Conservation (phyloP, 1,284 basidiomycete species). For the Melampsora americana region DNA sequence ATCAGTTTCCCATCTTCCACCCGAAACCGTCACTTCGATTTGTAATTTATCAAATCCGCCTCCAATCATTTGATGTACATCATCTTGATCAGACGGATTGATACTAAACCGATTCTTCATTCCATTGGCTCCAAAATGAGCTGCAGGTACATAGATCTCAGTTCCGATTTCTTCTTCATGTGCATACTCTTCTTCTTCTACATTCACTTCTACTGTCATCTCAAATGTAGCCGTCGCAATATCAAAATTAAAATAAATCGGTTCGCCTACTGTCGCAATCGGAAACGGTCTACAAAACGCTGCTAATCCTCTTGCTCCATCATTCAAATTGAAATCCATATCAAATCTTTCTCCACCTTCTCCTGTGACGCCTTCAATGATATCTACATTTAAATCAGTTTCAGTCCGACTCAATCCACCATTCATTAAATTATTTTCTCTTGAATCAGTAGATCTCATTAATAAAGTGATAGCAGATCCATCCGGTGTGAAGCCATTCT, state of each 20-base stretch:
- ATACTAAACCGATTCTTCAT: not conserved
- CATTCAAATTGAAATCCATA: constrained; percentile 51
- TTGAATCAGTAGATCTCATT: not conserved
- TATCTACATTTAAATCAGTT: too few relatives aligned
- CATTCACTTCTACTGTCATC: constrained; percentile 63
- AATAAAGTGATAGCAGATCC: constrained; percentile 15
- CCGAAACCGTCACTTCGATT: constrained; percentile 22
- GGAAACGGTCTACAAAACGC: constrained; percentile 83
- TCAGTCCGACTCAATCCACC: not conserved
- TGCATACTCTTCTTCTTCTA: constrained; percentile 54
- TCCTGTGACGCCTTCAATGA: too few relatives aligned
- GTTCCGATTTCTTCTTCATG: constrained; percentile 45
- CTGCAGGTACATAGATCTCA: constrained; percentile 51
- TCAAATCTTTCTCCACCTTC: too few relatives aligned
- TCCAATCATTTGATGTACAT: too few relatives aligned
- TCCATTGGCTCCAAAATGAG: constrained; percentile 49
- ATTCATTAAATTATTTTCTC: constrained; percentile 13
- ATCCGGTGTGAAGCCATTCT: constrained; percentile 14
- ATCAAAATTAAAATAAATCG: constrained; percentile 67
- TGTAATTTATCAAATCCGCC: constrained; percentile 13
- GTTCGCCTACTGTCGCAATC: constrained; percentile 66
- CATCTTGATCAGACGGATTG: too few relatives aligned
- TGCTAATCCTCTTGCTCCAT: constrained; percentile 72
- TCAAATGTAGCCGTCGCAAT: constrained; percentile 68
- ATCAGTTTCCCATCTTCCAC: constrained; percentile 37